Percentiles rank a stretch among this genome's conserved stretches.
These are phyloP conservation scores for Starmerella potacharoeniae DNA, from an alignment of 805 yeast species.

Conservation along the genomic window DNA sequence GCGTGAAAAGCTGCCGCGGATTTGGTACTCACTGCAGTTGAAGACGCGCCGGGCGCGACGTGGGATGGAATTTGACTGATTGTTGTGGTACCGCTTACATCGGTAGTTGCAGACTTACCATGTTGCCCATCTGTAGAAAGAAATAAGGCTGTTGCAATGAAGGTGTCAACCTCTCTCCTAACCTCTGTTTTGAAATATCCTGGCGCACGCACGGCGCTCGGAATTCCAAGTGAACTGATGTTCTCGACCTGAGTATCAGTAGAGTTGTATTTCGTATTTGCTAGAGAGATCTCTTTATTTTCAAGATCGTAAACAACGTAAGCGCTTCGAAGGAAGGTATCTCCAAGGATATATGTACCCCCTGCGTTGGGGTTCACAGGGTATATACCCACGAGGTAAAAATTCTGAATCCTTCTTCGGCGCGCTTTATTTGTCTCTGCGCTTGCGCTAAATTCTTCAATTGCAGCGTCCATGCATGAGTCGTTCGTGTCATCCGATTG, in stretches of 20 bases:
- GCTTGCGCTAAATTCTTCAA: background rate
- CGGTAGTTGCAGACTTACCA: background rate
- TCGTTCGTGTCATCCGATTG: too few species aligned
- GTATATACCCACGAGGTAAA: constrained; percentile 3
- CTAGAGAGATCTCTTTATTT: constrained; percentile 43
- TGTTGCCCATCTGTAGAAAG: background rate
- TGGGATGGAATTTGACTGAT: background rate
- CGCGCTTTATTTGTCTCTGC: background rate
- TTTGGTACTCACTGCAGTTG: background rate
- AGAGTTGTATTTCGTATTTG: constrained; percentile 32
- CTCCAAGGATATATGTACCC: constrained; percentile 39
- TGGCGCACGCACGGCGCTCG: constrained; percentile 20
- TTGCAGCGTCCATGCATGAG: too few species aligned
- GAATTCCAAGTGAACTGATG: constrained; percentile 13
- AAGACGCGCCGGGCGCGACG: background rate
- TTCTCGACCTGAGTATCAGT: constrained; percentile 17
- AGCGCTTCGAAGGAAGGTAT: constrained; percentile 42
- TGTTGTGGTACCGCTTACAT: background rate
- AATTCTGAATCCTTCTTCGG: background rate
- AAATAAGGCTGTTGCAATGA: background rate
- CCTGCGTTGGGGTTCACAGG: background rate
- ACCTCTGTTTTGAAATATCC: constrained; percentile 1
- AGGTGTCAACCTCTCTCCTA: background rate
- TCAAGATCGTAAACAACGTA: constrained; percentile 54
- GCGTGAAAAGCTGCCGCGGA: background rate